phyloP scores from a whole-genome alignment of 2,329 filamentous ascomycete genomes.

The Phyllachora maydis region DNA sequence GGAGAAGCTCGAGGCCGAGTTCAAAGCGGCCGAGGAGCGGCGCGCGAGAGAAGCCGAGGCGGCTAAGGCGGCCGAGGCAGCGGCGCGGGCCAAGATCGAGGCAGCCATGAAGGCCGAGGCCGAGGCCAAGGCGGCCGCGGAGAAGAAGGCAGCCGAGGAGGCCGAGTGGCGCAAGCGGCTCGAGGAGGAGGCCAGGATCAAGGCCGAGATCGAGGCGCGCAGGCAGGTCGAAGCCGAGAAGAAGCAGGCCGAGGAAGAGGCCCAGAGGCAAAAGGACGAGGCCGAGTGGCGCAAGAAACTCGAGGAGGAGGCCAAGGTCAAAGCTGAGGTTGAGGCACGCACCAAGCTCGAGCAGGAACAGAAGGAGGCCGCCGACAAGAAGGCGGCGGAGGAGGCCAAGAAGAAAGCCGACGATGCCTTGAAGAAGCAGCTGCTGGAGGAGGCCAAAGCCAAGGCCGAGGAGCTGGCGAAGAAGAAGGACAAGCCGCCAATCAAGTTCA shows the following conservation, averaged over 20 bases:
- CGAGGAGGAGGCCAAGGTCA: slow-evolving; percentile 12
- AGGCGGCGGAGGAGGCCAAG: slow-evolving; percentile 28
- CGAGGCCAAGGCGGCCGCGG: slow-evolving; percentile 23
- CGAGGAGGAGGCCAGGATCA: slow-evolving; percentile 12
- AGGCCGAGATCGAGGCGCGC: slow-evolving; percentile 15
- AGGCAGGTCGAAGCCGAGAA: slow-evolving; percentile 12
- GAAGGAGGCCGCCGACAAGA: no score
- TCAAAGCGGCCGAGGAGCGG: slow-evolving; percentile 20
- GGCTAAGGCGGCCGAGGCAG: slow-evolving; percentile 17
- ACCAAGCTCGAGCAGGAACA: slow-evolving; percentile 12
- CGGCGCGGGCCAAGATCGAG: slow-evolving; percentile 21
- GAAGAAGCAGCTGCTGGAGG: slow-evolving; percentile 25
- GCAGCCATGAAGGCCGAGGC: slow-evolving; percentile 20
- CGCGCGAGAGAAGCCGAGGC: slow-evolving; percentile 24
- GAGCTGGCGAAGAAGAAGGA: slow-evolving; percentile 27
- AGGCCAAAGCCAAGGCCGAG: slow-evolving; percentile 21
- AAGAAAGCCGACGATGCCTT: slow-evolving; percentile 35
- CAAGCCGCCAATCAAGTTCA: slow-evolving; percentile 67
- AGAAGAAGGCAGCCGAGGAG: slow-evolving; percentile 20
- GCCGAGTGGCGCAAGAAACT: slow-evolving; percentile 14
- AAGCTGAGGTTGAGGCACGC: slow-evolving; percentile 15
- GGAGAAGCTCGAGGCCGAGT: slow-evolving; percentile 12
- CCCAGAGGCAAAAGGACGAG: slow-evolving; percentile 20
- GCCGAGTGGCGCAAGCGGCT: slow-evolving; percentile 14
- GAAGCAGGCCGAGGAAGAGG: slow-evolving; percentile 16